Conservation (phyloP, 2,329 filamentous ascomycete species). For the Cryphonectria naterciae region DNA sequence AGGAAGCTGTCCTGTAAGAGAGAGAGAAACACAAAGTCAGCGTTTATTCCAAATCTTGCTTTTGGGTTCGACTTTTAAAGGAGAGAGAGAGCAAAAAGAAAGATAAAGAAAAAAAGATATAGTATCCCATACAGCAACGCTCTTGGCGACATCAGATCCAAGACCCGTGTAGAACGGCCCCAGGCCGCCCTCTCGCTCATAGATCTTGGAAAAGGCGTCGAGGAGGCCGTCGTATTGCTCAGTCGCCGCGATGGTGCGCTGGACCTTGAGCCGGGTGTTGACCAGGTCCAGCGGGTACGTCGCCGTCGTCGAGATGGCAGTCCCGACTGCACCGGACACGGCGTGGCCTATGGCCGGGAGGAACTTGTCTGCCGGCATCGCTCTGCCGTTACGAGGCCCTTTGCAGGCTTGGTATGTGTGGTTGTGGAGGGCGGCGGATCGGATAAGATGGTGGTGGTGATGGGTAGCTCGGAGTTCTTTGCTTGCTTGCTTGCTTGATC, state of each 20-base stretch:
- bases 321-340: conserved; percentile 76
- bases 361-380: conserved; percentile 37
- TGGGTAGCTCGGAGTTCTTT: neutral
- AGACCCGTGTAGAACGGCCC: conserved; percentile 72
- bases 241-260: conserved; percentile 47
- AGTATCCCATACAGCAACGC: conserved; percentile 65
- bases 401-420: neutral
- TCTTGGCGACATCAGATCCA: conserved; percentile 67
- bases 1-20: conserved; percentile 17
- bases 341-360: conserved; percentile 83
- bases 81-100: too few relatives aligned
- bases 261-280: conserved; percentile 80
- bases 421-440: neutral
- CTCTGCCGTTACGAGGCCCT: neutral
- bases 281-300: conserved; percentile 84
- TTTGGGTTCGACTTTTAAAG: neutral
- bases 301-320: conserved; percentile 75
- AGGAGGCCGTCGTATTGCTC: conserved; percentile 62
- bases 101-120: too few relatives aligned
- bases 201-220: conserved; percentile 74
- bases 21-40: neutral
- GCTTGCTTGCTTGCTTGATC: neutral
- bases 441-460: neutral
- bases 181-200: conserved; percentile 69
- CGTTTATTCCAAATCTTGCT: neutral